phyloP scores from a whole-genome alignment of 345 rosid species.

The Trapa incisa region DNA sequence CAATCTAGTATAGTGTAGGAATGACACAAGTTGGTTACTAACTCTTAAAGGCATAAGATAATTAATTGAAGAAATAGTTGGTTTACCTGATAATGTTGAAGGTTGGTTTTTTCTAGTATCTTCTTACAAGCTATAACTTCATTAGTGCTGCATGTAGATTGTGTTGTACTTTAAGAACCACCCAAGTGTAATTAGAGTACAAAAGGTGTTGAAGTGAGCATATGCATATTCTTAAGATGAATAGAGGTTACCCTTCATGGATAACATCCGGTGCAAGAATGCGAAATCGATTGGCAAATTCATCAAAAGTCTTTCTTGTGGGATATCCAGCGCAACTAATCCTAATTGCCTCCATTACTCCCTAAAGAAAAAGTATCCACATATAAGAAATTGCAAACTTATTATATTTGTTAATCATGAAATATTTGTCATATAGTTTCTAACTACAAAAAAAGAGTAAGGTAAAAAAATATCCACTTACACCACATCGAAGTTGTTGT shows the following conservation, averaged over 20 bases:
- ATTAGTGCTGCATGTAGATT: slow-evolving; percentile 30
- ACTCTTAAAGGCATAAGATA: neutral
- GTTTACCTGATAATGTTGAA: slow-evolving; percentile 73
- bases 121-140: slow-evolving; percentile 71
- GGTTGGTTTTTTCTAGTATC: slow-evolving; percentile 63
- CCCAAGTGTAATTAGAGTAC: neutral
- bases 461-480: slow-evolving; percentile 30
- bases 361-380: slow-evolving; percentile 24
- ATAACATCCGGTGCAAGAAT: slow-evolving; percentile 52
- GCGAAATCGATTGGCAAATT: slow-evolving; percentile 56
- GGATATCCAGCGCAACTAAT: slow-evolving; percentile 98
- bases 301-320: slow-evolving; percentile 68
- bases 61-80: neutral
- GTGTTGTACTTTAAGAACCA: neutral
- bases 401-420: too few relatives aligned
- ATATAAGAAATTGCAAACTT: too few relatives aligned
- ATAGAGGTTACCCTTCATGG: slow-evolving; percentile 34
- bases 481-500: slow-evolving; percentile 96
- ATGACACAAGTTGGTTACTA: slow-evolving; percentile 8
- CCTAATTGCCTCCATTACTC: slow-evolving; percentile 98
- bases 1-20: slow-evolving; percentile 41
- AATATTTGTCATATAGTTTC: too few relatives aligned
- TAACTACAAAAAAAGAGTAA: neutral
- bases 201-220: slow-evolving; percentile 3
- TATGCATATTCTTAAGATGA: neutral